Evolutionary conservation across 108 stramenopile species (phyloP).

Genomic region (Skeletonema costatum): DNA sequence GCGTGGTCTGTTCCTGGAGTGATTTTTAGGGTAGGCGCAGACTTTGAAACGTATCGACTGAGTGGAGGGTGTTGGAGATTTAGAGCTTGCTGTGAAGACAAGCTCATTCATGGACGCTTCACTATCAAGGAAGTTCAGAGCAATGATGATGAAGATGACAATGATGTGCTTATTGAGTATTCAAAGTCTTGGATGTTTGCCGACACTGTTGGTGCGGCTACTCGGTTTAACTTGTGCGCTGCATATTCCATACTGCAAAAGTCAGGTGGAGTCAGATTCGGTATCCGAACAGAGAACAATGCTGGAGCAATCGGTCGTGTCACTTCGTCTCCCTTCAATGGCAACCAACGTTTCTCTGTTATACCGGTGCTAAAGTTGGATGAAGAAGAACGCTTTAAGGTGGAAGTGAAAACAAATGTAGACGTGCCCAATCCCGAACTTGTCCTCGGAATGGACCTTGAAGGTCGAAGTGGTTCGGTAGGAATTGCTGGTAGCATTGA

Average conservation of each 20-base stretch:
- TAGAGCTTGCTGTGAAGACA: constrained; percentile 46
- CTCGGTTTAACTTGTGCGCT: constrained; percentile 42
- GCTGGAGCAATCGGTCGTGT: constrained; percentile 9
- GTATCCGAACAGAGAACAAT: constrained; percentile 38
- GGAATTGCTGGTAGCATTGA: constrained; percentile 39
- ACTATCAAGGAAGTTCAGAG: constrained; percentile 24
- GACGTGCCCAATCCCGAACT: constrained; percentile 50
- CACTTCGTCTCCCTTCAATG: neutral
- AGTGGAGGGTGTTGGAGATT: constrained; percentile 33
- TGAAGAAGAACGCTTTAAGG: constrained; percentile 30
- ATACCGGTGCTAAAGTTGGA: constrained; percentile 41
- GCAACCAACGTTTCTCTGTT: constrained; percentile 28
- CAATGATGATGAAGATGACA: constrained; percentile 4
- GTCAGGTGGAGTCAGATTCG: constrained; percentile 35
- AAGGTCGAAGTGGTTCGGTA: constrained; percentile 26
- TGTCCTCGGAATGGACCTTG: constrained; percentile 34
- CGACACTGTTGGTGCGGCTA: constrained; percentile 29
- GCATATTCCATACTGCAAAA: constrained; percentile 20
- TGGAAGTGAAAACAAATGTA: constrained; percentile 41
- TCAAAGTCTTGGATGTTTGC: constrained; percentile 44
- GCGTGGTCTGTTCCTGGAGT: constrained; percentile 43
- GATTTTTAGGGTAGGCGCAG: constrained; percentile 38
- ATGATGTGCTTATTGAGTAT: constrained; percentile 33
- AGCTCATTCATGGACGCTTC: constrained; percentile 32
- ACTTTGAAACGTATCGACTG: constrained; percentile 40